phyloP scores from a whole-genome alignment of 2,329 filamentous ascomycete species.

The Penicillium sp. region DNA sequence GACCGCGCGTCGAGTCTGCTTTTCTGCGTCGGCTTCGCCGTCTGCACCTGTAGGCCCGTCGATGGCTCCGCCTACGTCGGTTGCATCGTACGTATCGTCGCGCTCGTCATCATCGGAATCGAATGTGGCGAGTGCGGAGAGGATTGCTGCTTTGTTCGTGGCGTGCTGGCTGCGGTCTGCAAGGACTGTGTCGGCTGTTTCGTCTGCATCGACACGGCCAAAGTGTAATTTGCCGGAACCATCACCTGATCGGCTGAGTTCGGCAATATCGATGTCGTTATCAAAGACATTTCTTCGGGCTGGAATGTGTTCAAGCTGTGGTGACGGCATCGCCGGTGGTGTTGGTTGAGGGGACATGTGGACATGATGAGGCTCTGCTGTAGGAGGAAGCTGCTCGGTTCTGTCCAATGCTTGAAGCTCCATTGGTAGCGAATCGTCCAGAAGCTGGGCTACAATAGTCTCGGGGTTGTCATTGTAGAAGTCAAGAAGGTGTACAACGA shows the following conservation, averaged over 20 bases:
- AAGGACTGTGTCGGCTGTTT: slow-evolving; percentile 72
- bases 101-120: slow-evolving; percentile 94
- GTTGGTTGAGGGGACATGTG: slow-evolving; percentile 57
- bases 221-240: slow-evolving; percentile 69
- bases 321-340: slow-evolving; percentile 31
- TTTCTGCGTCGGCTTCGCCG: slow-evolving; percentile 55
- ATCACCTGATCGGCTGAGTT: slow-evolving; percentile 60
- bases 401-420: slow-evolving; percentile 67
- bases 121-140: slow-evolving; percentile 84
- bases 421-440: slow-evolving; percentile 73
- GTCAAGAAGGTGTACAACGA: slow-evolving; percentile 76
- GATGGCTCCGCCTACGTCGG: slow-evolving; percentile 86
- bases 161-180: slow-evolving; percentile 62
- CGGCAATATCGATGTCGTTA: slow-evolving; percentile 71
- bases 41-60: slow-evolving; percentile 58
- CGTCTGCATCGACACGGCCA: slow-evolving; percentile 64
- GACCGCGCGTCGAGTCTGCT: slow-evolving; percentile 44
- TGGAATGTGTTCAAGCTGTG: slow-evolving; percentile 32
- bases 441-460: slow-evolving; percentile 75
- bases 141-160: slow-evolving; percentile 79
- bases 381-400: slow-evolving; percentile 52
- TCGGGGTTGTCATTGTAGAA: slow-evolving; percentile 78
- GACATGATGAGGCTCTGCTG: slow-evolving; percentile 51
- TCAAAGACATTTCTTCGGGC: slow-evolving; percentile 73
- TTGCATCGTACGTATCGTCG: slow-evolving; percentile 93